phyloP scores from a whole-genome alignment of 305 asterid species.

The Fraxinus latifolia region DNA sequence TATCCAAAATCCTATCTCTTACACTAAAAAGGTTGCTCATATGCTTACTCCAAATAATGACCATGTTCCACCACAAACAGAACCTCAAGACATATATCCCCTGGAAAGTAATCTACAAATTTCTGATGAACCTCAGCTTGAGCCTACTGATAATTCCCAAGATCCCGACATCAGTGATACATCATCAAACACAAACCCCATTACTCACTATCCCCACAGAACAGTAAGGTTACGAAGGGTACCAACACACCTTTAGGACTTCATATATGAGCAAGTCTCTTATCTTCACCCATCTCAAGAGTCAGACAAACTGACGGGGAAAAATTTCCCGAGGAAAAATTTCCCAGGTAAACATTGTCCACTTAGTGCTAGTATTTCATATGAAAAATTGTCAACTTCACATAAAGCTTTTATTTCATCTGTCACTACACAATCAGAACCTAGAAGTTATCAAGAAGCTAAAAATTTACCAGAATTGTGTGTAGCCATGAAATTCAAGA shows the following conservation, averaged over 20 bases:
- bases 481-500: background rate
- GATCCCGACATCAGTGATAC: background rate
- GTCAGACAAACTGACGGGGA: background rate
- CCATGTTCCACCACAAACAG: too few relatives aligned
- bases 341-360: background rate
- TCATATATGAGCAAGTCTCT: background rate
- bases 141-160: background rate
- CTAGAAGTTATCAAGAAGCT: background rate
- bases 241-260: background rate
- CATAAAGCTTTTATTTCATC: too few relatives aligned
- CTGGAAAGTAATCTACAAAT: background rate
- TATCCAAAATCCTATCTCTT: too few relatives aligned
- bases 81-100: too few relatives aligned
- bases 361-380: background rate
- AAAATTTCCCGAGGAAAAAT: background rate
- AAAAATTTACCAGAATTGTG: background rate
- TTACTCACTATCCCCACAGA: background rate
- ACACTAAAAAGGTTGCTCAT: too few relatives aligned
- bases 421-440: too few relatives aligned
- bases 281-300: background rate
- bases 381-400: background rate
- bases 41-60: too few relatives aligned
- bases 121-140: background rate
- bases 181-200: background rate
- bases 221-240: background rate